A percentile compares a stretch with the other conserved stretches of the same genome.
These are phyloP conservation scores for Periconia sp. DNA, from an alignment of 2,329 filamentous ascomycete species.

Conservation along the genomic window DNA sequence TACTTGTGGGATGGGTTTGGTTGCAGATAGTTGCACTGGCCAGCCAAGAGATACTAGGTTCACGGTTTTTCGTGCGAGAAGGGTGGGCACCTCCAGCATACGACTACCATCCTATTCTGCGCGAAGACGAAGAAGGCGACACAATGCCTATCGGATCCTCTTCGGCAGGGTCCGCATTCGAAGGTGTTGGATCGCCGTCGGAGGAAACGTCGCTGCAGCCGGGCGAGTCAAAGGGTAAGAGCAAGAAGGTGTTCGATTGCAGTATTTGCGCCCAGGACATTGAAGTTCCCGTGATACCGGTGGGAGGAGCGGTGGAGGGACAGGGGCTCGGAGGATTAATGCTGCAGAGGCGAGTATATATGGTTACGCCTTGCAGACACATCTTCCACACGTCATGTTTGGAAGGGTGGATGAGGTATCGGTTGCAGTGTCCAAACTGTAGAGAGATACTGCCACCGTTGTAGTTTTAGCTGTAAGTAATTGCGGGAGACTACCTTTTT, in stretches of 20 bases:
- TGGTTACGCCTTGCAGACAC: slow-evolving; percentile 96
- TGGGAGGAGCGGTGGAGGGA: slow-evolving; percentile 41
- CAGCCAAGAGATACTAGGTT: slow-evolving; percentile 82
- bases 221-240: slow-evolving; percentile 53
- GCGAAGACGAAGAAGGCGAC: slow-evolving; percentile 79
- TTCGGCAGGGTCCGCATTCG: slow-evolving; percentile 21
- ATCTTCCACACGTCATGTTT: slow-evolving; percentile 92
- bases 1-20: slow-evolving; percentile 80
- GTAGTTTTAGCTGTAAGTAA: slow-evolving; percentile 46
- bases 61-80: slow-evolving; percentile 78
- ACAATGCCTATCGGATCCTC: slow-evolving; percentile 72
- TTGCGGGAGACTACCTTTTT: background rate
- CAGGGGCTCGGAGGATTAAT: slow-evolving; percentile 58
- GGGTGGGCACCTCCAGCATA: slow-evolving; percentile 72
- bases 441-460: slow-evolving; percentile 84
- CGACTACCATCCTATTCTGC: slow-evolving; percentile 90
- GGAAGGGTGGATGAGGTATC: slow-evolving; percentile 94
- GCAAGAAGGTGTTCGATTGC: slow-evolving; percentile 76
- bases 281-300: slow-evolving; percentile 78
- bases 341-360: slow-evolving; percentile 80
- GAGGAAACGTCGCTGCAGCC: slow-evolving; percentile 25
- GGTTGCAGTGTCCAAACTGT: slow-evolving; percentile 93
- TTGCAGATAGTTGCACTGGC: slow-evolving; percentile 77
- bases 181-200: slow-evolving; percentile 15
- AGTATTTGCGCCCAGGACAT: slow-evolving; percentile 92